phyloP scores from a whole-genome alignment of 176 grass and related monocot genomes.

The Bonia amplexicaulis region DNA sequence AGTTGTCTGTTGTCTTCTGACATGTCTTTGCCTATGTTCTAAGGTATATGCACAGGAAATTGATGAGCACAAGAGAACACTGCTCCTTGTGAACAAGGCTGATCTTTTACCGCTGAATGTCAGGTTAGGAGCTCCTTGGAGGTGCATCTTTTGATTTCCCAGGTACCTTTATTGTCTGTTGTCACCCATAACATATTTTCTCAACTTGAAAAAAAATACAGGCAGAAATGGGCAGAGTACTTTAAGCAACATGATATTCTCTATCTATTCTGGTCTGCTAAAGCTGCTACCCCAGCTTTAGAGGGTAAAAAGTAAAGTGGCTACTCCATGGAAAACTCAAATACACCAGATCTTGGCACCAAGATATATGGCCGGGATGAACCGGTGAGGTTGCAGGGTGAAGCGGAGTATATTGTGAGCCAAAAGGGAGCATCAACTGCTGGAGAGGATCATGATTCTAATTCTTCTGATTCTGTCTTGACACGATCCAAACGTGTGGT shows the following conservation, averaged over 20 bases:
- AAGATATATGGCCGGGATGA: constrained; percentile 66
- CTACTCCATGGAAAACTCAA: constrained; percentile 31
- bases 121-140: constrained; percentile 34
- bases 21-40: not conserved
- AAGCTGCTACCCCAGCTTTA: constrained; percentile 55
- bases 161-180: not conserved
- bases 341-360: constrained; percentile 39
- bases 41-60: constrained; percentile 67
- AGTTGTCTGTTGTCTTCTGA: not conserved
- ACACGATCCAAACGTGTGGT: constrained; percentile 47
- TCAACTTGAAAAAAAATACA: constrained; percentile 31
- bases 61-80: constrained; percentile 68
- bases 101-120: constrained; percentile 63
- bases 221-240: constrained; percentile 63
- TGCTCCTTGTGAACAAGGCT: constrained; percentile 83
- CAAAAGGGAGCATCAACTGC: not conserved
- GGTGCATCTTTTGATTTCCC: not conserved
- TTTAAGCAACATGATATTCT: constrained; percentile 39
- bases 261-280: constrained; percentile 76
- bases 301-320: constrained; percentile 48
- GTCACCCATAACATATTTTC: not conserved
- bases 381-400: constrained; percentile 59
- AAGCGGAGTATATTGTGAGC: constrained; percentile 58
- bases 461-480: constrained; percentile 26
- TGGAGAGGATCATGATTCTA: not conserved